phyloP scores from a whole-genome alignment of 371 early-diverging fungal species.

The Quaeritorhiza haematococci region DNA sequence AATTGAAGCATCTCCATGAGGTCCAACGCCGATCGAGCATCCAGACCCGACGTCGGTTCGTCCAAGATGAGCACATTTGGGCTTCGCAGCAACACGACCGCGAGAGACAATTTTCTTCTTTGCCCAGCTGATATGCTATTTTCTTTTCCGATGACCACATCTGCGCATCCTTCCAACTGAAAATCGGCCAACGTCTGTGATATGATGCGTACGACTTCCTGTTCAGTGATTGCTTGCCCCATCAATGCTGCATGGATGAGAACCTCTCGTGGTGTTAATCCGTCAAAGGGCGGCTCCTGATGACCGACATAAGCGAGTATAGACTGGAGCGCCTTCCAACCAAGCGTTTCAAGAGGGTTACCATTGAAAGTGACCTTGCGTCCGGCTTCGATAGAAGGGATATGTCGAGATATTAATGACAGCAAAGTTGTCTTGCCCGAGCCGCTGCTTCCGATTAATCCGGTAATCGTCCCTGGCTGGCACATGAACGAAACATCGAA shows the following conservation, averaged over 20 bases:
- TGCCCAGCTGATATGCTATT: background rate
- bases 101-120: background rate
- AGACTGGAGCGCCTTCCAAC: slow-evolving; percentile 2
- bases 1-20: background rate
- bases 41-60: slow-evolving; percentile 79
- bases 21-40: slow-evolving; percentile 49
- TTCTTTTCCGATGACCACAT: too few species aligned
- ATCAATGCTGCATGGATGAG: too few species aligned
- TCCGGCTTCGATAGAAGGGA: background rate
- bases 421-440: slow-evolving; percentile 38
- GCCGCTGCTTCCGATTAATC: slow-evolving; percentile 30
- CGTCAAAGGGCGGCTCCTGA: slow-evolving; percentile 21
- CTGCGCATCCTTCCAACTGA: too few species aligned
- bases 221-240: too few species aligned
- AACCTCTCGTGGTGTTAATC: slow-evolving; percentile 20
- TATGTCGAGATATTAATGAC: slow-evolving; percentile 7
- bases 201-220: too few species aligned
- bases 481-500: slow-evolving; percentile 11
- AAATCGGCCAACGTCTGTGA: too few species aligned
- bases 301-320: slow-evolving; percentile 23
- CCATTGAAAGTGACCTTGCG: slow-evolving; percentile 7
- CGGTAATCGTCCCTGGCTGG: slow-evolving; percentile 25
- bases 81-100: background rate
- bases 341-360: slow-evolving; percentile 4
- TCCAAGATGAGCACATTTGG: slow-evolving; percentile 66